Conservation (phyloP, 768 basidiomycete species). For the Boletellus ananiceps region DNA sequence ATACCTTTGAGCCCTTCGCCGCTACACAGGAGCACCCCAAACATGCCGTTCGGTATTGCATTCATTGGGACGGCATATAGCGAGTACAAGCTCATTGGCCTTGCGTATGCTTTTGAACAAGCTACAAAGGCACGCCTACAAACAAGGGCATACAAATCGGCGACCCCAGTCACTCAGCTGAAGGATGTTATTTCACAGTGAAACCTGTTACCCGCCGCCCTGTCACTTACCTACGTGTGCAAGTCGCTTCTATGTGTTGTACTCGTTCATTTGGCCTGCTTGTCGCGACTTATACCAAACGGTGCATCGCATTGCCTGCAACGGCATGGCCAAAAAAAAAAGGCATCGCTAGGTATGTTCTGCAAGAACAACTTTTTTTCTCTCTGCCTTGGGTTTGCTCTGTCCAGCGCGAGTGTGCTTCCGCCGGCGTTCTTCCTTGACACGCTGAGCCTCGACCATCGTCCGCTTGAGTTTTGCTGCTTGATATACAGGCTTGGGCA, state of each 20-base stretch:
- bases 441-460: conserved; percentile 84
- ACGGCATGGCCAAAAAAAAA: conserved; percentile 11
- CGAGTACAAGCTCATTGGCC: conserved; percentile 52
- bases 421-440: conserved; percentile 91
- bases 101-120: conserved; percentile 65
- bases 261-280: not conserved
- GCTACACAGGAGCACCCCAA: conserved; percentile 31
- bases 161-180: conserved; percentile 53
- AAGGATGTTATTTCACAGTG: conserved; percentile 28
- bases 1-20: conserved; percentile 42
- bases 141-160: conserved; percentile 45
- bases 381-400: conserved; percentile 85
- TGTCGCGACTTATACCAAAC: not conserved
- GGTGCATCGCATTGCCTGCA: conserved; percentile 5
- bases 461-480: conserved; percentile 84
- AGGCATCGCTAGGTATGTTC: conserved; percentile 52
- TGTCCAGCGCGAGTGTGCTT: conserved; percentile 85
- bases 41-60: conserved; percentile 57
- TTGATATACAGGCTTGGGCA: conserved; percentile 89
- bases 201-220: conserved; percentile 2
- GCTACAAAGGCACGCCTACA: conserved; percentile 49
- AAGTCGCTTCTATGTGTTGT: not conserved
- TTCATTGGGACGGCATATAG: conserved; percentile 61
- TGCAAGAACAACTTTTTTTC: conserved; percentile 78
- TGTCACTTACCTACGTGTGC: not conserved